phyloP scores from a whole-genome alignment of 202 grass and related monocot species.

The Carex arenaria region DNA sequence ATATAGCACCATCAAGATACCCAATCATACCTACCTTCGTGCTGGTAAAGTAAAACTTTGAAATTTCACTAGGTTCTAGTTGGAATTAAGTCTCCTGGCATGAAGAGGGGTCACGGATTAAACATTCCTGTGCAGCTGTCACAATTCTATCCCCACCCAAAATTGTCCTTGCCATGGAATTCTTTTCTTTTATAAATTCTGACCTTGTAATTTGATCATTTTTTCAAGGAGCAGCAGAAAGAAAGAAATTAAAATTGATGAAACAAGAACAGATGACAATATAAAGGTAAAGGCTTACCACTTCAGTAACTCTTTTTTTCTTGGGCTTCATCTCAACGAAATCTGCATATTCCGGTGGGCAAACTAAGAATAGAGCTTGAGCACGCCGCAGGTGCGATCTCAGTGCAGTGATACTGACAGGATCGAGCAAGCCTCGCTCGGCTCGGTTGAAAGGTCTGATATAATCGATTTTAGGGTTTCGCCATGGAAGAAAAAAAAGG shows the following conservation, averaged over 20 bases:
- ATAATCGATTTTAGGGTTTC: not conserved
- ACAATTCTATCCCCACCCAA: not conserved
- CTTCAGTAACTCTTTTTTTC: constrained; percentile 13
- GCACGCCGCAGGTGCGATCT: constrained; percentile 4
- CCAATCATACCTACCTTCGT: not conserved
- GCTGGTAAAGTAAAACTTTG: not conserved
- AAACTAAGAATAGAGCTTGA: not conserved
- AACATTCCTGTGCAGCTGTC: not conserved
- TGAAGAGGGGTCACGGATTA: not conserved
- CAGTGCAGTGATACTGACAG: constrained; percentile 6
- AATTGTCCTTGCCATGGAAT: not conserved
- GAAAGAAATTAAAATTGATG: constrained; percentile 1
- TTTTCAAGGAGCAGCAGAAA: not conserved
- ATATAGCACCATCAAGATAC: not conserved
- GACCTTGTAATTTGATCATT: not conserved
- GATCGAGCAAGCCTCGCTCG: not conserved
- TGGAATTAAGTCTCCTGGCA: not conserved
- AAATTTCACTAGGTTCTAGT: not conserved
- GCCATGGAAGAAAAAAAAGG: not conserved
- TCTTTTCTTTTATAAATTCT: not conserved
- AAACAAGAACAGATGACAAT: not conserved
- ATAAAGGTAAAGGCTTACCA: constrained; percentile 3
- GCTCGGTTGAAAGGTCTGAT: not conserved
- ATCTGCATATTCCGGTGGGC: not conserved
- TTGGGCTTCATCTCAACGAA: constrained; percentile 4